Base-by-base conservation (phyloP, 352 stramenopile species). In the Pythium oligandrum region DNA sequence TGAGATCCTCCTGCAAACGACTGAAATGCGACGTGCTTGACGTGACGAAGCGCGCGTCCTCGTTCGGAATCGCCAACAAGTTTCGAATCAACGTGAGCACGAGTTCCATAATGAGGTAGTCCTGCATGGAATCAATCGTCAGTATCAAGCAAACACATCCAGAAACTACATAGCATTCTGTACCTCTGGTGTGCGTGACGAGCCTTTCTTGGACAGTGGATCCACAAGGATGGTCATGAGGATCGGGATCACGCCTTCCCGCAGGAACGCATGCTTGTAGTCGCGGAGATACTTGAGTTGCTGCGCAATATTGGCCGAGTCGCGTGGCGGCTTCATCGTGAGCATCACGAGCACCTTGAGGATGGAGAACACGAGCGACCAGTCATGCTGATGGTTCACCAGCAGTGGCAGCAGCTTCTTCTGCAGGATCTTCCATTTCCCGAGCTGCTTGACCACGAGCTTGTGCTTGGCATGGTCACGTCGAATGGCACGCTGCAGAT, bases 331-430 rank as follows among this genome's bases (percentile, higher is more conserved):
- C 44, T 89, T 88, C 83, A 91, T 96, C 2, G 86, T 96, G 38
- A 96, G 71, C 86, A 96, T 94, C 31, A 94, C 84, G 39, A 96
- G 76, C 53, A 96, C 83, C 57, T 96, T 96, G 12, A 94, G 65
- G 55, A 96, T 89, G 33, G 86, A 94, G 44, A 94, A 90, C 9
- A 92, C 81, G n/a, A 96, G 72, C 40, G 65, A 67, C 77, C 77
- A 90, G 68, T 95, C 85, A 59, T 91, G 74, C 55, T 96, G 86
- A 58, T 96, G 83, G 55, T 93, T 89, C 31, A 94, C 63, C 5
- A 96, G 61, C 53, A 96, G 56, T 40, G 82, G 86, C 46, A 96
- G 60, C 10, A 96, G 74, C 57, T 94, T 94, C 53, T 92, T 92
- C 66, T 96, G 80, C 52, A 96, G 51, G 45, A 96, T 78, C 53